phyloP scores from a whole-genome alignment of 1,284 basidiomycete genomes.

The Somion occarium region DNA sequence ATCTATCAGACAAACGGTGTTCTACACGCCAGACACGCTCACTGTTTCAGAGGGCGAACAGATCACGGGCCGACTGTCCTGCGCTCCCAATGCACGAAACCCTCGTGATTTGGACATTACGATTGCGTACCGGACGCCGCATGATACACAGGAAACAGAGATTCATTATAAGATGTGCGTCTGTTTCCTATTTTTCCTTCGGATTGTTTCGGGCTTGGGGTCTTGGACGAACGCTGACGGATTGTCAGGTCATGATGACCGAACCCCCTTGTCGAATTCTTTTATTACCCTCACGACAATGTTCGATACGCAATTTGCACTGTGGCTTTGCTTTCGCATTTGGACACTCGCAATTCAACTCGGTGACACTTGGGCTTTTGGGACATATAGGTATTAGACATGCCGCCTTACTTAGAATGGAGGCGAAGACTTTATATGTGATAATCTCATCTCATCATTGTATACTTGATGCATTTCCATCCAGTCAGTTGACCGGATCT shows the following conservation, averaged over 20 bases:
- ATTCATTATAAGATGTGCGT: slow-evolving; percentile 82
- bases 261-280: neutral
- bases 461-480: too few relatives aligned
- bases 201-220: neutral
- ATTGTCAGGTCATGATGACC: slow-evolving; percentile 63
- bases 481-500: neutral
- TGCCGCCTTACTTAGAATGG: neutral
- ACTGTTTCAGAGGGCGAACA: slow-evolving; percentile 64
- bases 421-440: too few relatives aligned
- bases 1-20: slow-evolving; percentile 80
- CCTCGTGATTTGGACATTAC: slow-evolving; percentile 90
- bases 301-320: neutral
- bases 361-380: neutral
- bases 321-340: slow-evolving; percentile 6
- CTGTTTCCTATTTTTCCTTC: slow-evolving; percentile 20
- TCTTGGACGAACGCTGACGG: slow-evolving; percentile 51
- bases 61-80: slow-evolving; percentile 68
- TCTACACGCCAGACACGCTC: slow-evolving; percentile 84
- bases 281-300: neutral
- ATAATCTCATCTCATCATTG: too few relatives aligned
- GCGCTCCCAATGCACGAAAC: slow-evolving; percentile 86
- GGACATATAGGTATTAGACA: neutral
- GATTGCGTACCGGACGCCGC: slow-evolving; percentile 60
- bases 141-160: slow-evolving; percentile 31
- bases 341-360: too few relatives aligned